Conservation (phyloP, 2,329 filamentous ascomycete species). For the Arthrobotrys musiformis region DNA sequence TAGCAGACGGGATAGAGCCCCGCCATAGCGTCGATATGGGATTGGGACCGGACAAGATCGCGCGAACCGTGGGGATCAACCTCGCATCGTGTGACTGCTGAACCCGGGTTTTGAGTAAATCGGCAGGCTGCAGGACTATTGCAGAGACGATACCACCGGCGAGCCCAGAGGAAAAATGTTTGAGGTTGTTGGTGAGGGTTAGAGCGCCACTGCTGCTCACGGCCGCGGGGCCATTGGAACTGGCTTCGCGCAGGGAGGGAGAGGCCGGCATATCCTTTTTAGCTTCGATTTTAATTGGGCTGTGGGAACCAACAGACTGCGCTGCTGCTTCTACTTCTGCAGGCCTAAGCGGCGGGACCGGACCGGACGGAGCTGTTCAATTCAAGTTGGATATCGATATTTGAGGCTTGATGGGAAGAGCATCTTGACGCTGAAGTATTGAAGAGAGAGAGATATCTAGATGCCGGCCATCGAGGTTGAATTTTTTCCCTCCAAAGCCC, state of each 20-base stretch:
- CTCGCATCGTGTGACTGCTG: slow-evolving; percentile 77
- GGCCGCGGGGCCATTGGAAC: slow-evolving; percentile 25
- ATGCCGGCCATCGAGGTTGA: slow-evolving; percentile 17
- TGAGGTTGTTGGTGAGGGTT: slow-evolving; percentile 50
- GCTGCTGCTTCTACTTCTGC: too few relatives aligned
- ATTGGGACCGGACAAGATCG: slow-evolving; percentile 74
- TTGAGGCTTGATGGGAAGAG: slow-evolving; percentile 29
- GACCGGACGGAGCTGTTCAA: neutral
- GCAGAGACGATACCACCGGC: slow-evolving; percentile 88
- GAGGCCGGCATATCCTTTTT: slow-evolving; percentile 25
- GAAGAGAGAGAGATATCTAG: neutral
- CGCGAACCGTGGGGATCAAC: slow-evolving; percentile 74
- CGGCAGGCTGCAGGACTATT: slow-evolving; percentile 90
- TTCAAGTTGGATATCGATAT: slow-evolving; percentile 34
- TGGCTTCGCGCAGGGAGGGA: slow-evolving; percentile 31
- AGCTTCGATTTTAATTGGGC: neutral
- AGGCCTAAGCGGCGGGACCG: neutral
- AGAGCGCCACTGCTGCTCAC: slow-evolving; percentile 26
- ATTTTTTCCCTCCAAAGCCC: slow-evolving; percentile 2
- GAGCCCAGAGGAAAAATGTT: slow-evolving; percentile 86
- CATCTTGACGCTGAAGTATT: slow-evolving; percentile 17
- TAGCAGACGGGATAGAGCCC: slow-evolving; percentile 88
- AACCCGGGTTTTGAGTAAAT: slow-evolving; percentile 94
- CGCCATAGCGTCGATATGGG: slow-evolving; percentile 85
- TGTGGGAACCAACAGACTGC: slow-evolving; percentile 2